Evolutionary conservation across 495 filamentous ascomycete species (phyloP), one percentile per base, ranked within the genome.

Genomic region (Penicillium steckii): DNA sequence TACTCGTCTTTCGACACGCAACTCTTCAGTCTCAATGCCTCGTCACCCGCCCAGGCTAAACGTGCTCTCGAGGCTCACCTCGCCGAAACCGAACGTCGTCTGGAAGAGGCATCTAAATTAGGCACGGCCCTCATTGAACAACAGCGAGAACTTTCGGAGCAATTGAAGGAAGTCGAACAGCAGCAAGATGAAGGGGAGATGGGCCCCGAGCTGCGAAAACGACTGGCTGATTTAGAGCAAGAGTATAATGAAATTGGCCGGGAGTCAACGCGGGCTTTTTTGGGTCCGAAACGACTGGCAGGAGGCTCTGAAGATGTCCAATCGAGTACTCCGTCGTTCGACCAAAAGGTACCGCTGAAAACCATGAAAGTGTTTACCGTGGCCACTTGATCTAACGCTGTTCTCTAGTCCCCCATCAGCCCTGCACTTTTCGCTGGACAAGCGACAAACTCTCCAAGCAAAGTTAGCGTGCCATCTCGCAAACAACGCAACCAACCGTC

Each of bases 241-340:
- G 95, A 97, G 55, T 97, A 95, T 68, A 94, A 94, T 68, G 94
- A 97, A 55, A 89, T 97, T 40, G 91, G 91, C 25, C 81, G 86
- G 46, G 92, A 97, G 62, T 91, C 88, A 18, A 88, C 92, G 38
- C 83, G 93, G 44, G 91, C 90, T 6, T 92, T 96, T 67, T 73
- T 97, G 48, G 78, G 61, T 18, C 90, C 94, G 12, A 93, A 92
- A 65, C 83, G 90, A 35, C 78, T 88, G 60, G 82, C 88, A 47
- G 79, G 84, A 37, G 85, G 83, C 49, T 80, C 69, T 51, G 87
- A 86, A 55, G 77, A 82, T 43, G 74, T 71, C 18, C 69, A 73
- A 29, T 29, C 62, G 26, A 76, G 79, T 45, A 83, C 79, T 44
- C 87, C 87, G 15, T 84, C 85, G 15, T 83, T 85, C 61, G 80